Conservation (phyloP, 2,329 filamentous ascomycete species). For the Biscogniauxia sp. region DNA sequence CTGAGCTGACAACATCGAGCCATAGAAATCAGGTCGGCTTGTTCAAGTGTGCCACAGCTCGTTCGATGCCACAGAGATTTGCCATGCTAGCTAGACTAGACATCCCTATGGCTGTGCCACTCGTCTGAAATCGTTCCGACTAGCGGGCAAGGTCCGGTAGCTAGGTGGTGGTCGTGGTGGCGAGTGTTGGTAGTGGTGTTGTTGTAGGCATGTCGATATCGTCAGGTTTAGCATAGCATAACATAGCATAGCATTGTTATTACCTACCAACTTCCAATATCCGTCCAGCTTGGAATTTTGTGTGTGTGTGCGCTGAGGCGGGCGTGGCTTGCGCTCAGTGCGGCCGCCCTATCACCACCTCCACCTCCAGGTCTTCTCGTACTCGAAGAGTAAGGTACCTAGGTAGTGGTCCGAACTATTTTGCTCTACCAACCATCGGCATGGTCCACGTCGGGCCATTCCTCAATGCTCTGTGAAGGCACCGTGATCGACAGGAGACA, state of each 20-base stretch:
- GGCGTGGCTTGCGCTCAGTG: neutral
- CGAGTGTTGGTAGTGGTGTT: neutral
- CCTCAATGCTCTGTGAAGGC: neutral
- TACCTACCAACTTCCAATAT: neutral
- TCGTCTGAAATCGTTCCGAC: constrained; percentile 5
- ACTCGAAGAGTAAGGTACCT: neutral
- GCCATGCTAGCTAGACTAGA: constrained; percentile 6
- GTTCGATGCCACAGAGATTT: constrained; percentile 3
- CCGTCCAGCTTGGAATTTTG: neutral
- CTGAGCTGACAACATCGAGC: constrained; percentile 18
- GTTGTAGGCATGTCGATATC: neutral
- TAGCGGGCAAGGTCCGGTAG: neutral
- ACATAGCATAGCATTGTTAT: neutral
- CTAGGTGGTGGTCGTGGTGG: neutral
- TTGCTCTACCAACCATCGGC: neutral
- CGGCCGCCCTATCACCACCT: neutral
- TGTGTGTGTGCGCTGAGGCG: neutral
- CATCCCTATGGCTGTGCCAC: constrained; percentile 6
- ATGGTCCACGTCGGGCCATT: neutral
- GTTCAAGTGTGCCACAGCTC: constrained; percentile 13
- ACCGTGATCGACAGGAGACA: constrained; percentile 4
- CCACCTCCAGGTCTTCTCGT: neutral
- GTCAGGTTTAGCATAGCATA: constrained; percentile 2
- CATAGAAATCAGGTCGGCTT: constrained; percentile 13
- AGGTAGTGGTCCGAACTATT: neutral